Evolutionary conservation across 805 yeast species (phyloP).

Genomic region (Nakazawaea molendinolei): DNA sequence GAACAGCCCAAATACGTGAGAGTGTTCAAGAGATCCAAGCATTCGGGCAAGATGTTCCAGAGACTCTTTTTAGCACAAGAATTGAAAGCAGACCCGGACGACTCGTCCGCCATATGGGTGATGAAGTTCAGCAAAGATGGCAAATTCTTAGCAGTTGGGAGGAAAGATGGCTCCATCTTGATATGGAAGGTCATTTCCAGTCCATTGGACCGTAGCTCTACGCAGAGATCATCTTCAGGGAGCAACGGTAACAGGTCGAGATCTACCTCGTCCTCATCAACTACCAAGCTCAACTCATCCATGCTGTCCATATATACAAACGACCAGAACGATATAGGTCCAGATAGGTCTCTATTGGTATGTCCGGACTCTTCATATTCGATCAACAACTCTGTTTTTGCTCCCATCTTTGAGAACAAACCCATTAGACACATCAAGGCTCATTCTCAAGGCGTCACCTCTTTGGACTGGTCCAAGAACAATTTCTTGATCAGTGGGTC

Average conservation of each 20-base stretch:
- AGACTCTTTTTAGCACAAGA: slow-evolving; percentile 65
- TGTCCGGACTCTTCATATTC: slow-evolving; percentile 9
- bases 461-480: slow-evolving; percentile 84
- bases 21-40: slow-evolving; percentile 37
- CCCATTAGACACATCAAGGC: slow-evolving; percentile 60
- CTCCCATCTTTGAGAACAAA: slow-evolving; percentile 70
- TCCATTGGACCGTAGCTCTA: slow-evolving; percentile 48
- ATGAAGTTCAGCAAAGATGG: slow-evolving; percentile 77
- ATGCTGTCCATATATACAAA: slow-evolving; percentile 1
- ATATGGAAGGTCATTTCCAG: slow-evolving; percentile 79
- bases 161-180: slow-evolving; percentile 60
- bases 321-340: slow-evolving; percentile 7
- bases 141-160: slow-evolving; percentile 76
- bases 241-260: slow-evolving; percentile 4
- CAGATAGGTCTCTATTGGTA: slow-evolving; percentile 8
- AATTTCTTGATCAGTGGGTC: slow-evolving; percentile 65
- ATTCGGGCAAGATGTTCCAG: slow-evolving; percentile 38
- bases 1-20: slow-evolving; percentile 51
- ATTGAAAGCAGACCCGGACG: slow-evolving; percentile 25
- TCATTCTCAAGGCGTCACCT: slow-evolving; percentile 65
- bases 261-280: slow-evolving; percentile 4
- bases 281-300: slow-evolving; percentile 8
- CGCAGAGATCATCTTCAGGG: not conserved
- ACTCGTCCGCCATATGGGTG: slow-evolving; percentile 52
- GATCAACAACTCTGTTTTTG: slow-evolving; percentile 30